Percentiles rank a stretch among this genome's conserved stretches.
These are phyloP conservation scores for Amanita rubescens DNA, from an alignment of 768 basidiomycete species.

Conservation along the genomic window DNA sequence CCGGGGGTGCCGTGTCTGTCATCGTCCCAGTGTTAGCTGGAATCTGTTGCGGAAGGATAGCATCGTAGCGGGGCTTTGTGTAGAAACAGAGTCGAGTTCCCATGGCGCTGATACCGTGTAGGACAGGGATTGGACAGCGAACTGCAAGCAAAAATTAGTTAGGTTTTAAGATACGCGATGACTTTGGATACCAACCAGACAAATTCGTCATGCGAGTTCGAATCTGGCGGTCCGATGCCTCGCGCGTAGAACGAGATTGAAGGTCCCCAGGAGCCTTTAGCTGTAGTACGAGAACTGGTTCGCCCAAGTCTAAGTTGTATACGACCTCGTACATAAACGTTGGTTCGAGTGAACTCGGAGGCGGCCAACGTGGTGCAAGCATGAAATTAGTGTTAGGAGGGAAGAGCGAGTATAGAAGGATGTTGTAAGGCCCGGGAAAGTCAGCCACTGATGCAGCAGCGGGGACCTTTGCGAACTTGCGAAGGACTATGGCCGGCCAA, in stretches of 20 bases:
- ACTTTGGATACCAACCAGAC: background rate
- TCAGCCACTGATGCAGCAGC: too few species aligned
- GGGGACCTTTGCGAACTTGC: too few species aligned
- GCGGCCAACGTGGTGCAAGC: too few species aligned
- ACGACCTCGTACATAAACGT: background rate
- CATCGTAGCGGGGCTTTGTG: background rate
- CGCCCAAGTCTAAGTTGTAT: background rate
- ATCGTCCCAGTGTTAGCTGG: background rate
- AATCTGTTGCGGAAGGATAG: background rate
- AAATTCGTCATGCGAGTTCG: background rate
- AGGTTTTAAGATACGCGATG: background rate
- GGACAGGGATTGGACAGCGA: background rate
- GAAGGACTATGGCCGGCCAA: too few species aligned
- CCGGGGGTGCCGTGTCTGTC: background rate
- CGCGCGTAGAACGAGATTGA: background rate
- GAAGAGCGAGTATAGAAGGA: too few species aligned
- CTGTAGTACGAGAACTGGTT: background rate
- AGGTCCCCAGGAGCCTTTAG: background rate
- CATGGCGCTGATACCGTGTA: background rate
- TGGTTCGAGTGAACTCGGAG: background rate
- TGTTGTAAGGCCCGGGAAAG: too few species aligned
- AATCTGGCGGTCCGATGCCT: background rate
- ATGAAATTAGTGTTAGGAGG: too few species aligned
- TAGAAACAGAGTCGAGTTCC: background rate
- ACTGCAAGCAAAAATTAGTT: background rate